Percentiles rank a stretch among this genome's conserved stretches.
These are phyloP conservation scores for Zalerion maritima DNA, from an alignment of 495 filamentous ascomycete genomes.

Conservation along the genomic window DNA sequence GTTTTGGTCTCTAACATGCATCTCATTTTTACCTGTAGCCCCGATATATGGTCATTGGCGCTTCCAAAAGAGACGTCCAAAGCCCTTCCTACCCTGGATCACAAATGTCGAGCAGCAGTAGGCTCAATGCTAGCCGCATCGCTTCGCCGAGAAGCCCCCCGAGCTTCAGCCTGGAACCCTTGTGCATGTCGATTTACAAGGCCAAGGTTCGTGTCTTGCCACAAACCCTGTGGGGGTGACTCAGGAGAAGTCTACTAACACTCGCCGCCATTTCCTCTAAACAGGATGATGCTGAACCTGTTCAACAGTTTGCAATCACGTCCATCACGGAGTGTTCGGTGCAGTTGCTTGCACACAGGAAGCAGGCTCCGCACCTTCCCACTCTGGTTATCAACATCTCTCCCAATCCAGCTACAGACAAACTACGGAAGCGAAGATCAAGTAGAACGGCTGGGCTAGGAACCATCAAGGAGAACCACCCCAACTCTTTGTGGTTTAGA, in stretches of 20 bases:
- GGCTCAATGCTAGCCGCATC: slow-evolving; percentile 13
- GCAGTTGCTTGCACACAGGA: slow-evolving; percentile 36
- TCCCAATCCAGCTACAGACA: slow-evolving; percentile 34
- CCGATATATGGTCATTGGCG: slow-evolving; percentile 32
- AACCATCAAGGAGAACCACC: slow-evolving; percentile 25
- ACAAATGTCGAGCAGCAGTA: slow-evolving; percentile 13
- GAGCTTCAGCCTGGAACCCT: slow-evolving; percentile 16
- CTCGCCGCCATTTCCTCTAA: background rate
- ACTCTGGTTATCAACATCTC: slow-evolving; percentile 37
- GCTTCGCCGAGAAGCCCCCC: slow-evolving; percentile 14
- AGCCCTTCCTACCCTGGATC: slow-evolving; percentile 10
- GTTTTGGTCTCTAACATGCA: background rate
- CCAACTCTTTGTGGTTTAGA: slow-evolving; percentile 28
- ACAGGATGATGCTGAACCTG: slow-evolving; percentile 34
- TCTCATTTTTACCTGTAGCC: slow-evolving; percentile 12
- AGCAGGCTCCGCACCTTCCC: slow-evolving; percentile 32
- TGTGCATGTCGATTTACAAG: slow-evolving; percentile 42
- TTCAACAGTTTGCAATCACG: slow-evolving; percentile 33
- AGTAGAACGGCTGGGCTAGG: slow-evolving; percentile 37
- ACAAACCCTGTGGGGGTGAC: background rate
- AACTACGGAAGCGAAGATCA: slow-evolving; percentile 39
- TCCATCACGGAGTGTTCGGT: slow-evolving; percentile 37
- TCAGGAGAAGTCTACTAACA: slow-evolving; percentile 7
- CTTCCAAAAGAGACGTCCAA: slow-evolving; percentile 9
- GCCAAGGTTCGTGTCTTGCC: slow-evolving; percentile 25